Evolutionary conservation across 139 green algal species (phyloP).

Genomic region (Picochlorum sp.): DNA sequence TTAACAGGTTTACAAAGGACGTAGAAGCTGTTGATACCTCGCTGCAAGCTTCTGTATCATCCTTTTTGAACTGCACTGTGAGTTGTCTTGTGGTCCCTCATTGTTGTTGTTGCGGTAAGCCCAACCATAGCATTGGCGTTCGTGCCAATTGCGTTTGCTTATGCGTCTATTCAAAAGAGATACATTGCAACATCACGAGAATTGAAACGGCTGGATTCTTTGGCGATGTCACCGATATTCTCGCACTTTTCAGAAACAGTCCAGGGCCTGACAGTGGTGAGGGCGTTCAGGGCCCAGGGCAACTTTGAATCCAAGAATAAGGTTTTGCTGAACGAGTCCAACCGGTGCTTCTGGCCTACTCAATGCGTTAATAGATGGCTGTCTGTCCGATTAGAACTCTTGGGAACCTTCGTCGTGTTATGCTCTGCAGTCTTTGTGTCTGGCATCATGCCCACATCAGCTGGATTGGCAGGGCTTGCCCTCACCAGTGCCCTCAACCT

Average conservation of each 20-base stretch:
- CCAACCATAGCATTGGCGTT: slow-evolving; percentile 49
- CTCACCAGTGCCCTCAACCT: slow-evolving; percentile 80
- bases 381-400: slow-evolving; percentile 79
- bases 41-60: slow-evolving; percentile 37
- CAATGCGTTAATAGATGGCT: slow-evolving; percentile 88
- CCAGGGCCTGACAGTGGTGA: slow-evolving; percentile 59
- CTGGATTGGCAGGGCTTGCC: slow-evolving; percentile 79
- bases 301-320: slow-evolving; percentile 39
- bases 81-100: slow-evolving; percentile 42
- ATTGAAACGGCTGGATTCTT: slow-evolving; percentile 77
- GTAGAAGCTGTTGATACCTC: slow-evolving; percentile 62
- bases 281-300: slow-evolving; percentile 64
- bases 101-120: slow-evolving; percentile 50
- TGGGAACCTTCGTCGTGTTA: slow-evolving; percentile 65
- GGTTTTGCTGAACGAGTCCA: slow-evolving; percentile 50
- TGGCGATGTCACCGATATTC: slow-evolving; percentile 81
- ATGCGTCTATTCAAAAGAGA: slow-evolving; percentile 46
- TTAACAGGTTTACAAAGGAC: slow-evolving; percentile 83
- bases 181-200: slow-evolving; percentile 70
- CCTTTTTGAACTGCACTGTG: slow-evolving; percentile 40
- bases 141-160: slow-evolving; percentile 48
- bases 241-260: slow-evolving; percentile 39
- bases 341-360: slow-evolving; percentile 59
- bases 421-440: slow-evolving; percentile 43
- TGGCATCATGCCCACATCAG: slow-evolving; percentile 42